Conservation (phyloP, 192 early-diverging fungal genomes). For the Podochytrium sp. region DNA sequence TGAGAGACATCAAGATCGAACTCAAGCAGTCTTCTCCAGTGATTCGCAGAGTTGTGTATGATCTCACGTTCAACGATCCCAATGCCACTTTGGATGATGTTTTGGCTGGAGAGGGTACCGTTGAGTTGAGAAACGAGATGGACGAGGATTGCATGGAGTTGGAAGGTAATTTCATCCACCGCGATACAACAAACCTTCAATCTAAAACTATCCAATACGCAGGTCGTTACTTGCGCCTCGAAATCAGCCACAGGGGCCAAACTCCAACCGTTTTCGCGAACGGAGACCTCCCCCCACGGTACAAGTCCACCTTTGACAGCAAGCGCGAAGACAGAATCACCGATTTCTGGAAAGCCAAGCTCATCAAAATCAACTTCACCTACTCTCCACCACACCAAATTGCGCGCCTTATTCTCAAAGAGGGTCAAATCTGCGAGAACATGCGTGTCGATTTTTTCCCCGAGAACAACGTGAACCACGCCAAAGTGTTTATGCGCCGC, state of each 20-base stretch:
- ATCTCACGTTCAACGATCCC: constrained; percentile 35
- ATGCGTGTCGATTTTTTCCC: constrained; percentile 37
- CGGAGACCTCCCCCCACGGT: constrained; percentile 37
- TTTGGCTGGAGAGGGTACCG: constrained; percentile 45
- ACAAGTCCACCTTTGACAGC: constrained; percentile 29
- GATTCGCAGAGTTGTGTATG: constrained; percentile 29
- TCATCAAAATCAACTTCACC: constrained; percentile 16
- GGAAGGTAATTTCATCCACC: constrained; percentile 31
- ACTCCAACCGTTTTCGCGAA: constrained; percentile 12
- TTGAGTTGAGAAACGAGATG: constrained; percentile 47
- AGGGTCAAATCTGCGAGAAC: constrained; percentile 8
- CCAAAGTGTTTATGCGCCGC: constrained; percentile 24
- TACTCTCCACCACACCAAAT: constrained; percentile 35
- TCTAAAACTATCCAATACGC: too few species aligned
- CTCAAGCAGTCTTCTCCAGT: not conserved
- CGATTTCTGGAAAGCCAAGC: constrained; percentile 23
- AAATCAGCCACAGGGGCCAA: constrained; percentile 16
- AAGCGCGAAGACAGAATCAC: constrained; percentile 37
- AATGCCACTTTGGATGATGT: constrained; percentile 45
- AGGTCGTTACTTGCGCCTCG: constrained; percentile 20
- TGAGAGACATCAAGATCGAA: constrained; percentile 32
- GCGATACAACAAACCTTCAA: too few species aligned
- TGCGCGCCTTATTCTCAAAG: constrained; percentile 18
- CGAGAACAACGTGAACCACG: constrained; percentile 20
- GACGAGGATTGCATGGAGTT: constrained; percentile 39